Percentiles rank a stretch among this genome's conserved stretches.
These are phyloP conservation scores for Alternaria gansuensis DNA, from an alignment of 2,329 filamentous ascomycete genomes.

Conservation along the genomic window DNA sequence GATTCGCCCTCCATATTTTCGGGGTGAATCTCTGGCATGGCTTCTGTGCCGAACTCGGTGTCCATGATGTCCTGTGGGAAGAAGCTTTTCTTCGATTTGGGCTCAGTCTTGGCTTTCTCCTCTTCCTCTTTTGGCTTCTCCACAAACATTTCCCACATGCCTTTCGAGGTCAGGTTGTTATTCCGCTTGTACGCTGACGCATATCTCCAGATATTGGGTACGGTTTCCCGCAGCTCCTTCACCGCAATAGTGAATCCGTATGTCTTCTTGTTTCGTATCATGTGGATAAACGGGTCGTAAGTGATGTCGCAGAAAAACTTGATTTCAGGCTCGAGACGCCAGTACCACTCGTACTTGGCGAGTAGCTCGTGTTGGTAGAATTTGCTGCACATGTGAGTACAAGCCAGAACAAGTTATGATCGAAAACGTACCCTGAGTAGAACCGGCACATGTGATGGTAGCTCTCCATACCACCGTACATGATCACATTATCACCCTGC, in stretches of 20 bases:
- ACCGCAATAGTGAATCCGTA: slow-evolving; percentile 99
- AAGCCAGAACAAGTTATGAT: neutral
- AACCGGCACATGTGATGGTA: slow-evolving; percentile 99
- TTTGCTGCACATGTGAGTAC: slow-evolving; percentile 64
- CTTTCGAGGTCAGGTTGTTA: slow-evolving; percentile 89
- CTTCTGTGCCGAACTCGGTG: slow-evolving; percentile 74
- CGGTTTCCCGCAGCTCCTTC: slow-evolving; percentile 96
- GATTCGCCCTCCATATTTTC: slow-evolving; percentile 96
- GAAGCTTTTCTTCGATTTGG: slow-evolving; percentile 71
- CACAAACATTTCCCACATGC: slow-evolving; percentile 98
- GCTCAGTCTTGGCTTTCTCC: slow-evolving; percentile 67
- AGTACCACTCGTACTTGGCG: slow-evolving; percentile 99
- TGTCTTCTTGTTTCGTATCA: slow-evolving; percentile 94
- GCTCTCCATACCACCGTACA: slow-evolving; percentile 98
- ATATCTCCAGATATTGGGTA: slow-evolving; percentile 98
- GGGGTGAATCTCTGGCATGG: slow-evolving; percentile 81
- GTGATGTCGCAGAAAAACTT: slow-evolving; percentile 99
- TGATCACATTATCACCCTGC: slow-evolving; percentile 95
- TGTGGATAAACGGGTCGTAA: slow-evolving; percentile 95
- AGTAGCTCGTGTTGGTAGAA: slow-evolving; percentile 98
- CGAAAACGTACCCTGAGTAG: slow-evolving; percentile 81
- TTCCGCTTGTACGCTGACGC: slow-evolving; percentile 96
- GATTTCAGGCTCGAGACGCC: slow-evolving; percentile 98
- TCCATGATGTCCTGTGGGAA: slow-evolving; percentile 83
- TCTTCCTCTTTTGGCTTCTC: slow-evolving; percentile 73